Evolutionary conservation across 129 eudicot species (phyloP), one percentile per base, ranked within the genome.

Genomic region (Deinandra increscens): DNA sequence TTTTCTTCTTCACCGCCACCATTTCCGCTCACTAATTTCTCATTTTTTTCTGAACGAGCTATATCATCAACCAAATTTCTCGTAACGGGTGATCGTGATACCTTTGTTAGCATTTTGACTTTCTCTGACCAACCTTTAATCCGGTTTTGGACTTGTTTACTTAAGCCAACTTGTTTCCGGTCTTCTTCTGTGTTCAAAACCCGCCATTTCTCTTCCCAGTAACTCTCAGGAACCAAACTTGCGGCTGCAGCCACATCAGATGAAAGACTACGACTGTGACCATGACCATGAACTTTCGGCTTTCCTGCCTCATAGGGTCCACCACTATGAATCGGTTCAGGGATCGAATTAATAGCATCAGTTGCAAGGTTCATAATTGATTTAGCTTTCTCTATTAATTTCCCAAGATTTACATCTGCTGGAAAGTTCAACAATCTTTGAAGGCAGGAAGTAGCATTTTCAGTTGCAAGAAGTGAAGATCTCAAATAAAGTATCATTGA

Each of bases 131-230:
- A 89, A 26, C 93, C 85, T 70, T 78, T 89, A 18, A 72, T 71
- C 7, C 77, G 74, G 44, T 56, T 73, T 23, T 84, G 81, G 37
- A 62, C 77, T 77, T 79, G 81, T 71, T 82, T 81, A 33, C 60
- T 69, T 18, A 45, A 3, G 36, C 60, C 75, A 23, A 19, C 72
- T 64, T 85, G 72, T 75, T 80, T 86, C 41, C 75, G 68, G 68
- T 85, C 97, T 46, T 68, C 66, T 82, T 85, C 99, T 77, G 84
- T 83, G 29, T 82, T 83, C 78, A 83, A 15, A 78, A 72, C 91
- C 56, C 94, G 72, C 99, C 99, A 94, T 64, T 90, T 85, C 54
- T 85, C 97, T 78, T 94, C 99, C 99, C 99, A 94, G 69, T 94
- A 94, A 66, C 96, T 94, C 61, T 89, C 95, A 7, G 90, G 99